Conservation (phyloP, 108 stramenopile species). For the Nitzschia palea region DNA sequence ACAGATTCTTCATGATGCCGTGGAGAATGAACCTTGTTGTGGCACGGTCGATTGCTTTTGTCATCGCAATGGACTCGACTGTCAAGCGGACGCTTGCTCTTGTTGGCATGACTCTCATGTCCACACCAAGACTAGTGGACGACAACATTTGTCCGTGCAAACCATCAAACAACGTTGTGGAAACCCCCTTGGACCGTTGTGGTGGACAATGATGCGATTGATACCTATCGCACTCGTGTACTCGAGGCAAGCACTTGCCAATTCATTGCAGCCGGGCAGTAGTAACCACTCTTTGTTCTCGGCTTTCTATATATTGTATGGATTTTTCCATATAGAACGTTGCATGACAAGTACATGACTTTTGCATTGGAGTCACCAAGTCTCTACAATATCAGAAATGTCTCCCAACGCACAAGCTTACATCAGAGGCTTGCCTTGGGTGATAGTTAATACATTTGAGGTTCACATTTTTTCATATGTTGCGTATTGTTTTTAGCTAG, state of each 20-base stretch:
- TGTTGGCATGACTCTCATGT: conserved; percentile 81
- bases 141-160: conserved; percentile 14
- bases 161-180: conserved; percentile 71
- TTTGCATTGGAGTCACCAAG: too few relatives aligned
- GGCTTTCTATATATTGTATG: too few relatives aligned
- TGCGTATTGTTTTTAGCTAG: too few relatives aligned
- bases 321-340: too few relatives aligned
- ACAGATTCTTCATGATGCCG: conserved; percentile 53
- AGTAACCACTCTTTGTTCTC: background rate
- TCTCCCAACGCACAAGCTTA: too few relatives aligned
- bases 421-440: too few relatives aligned
- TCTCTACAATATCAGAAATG: too few relatives aligned
- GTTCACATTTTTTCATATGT: too few relatives aligned
- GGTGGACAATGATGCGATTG: conserved; percentile 60
- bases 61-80: conserved; percentile 67
- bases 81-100: conserved; percentile 82
- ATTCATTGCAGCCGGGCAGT: background rate
- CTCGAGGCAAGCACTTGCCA: background rate
- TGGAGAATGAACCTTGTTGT: conserved; percentile 79
- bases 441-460: too few relatives aligned
- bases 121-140: conserved; percentile 8
- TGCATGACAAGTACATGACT: too few relatives aligned
- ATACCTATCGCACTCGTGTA: conserved; percentile 43
- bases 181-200: conserved; percentile 72
- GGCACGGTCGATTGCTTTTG: conserved; percentile 69